These are phyloP conservation scores for Suhomyces bribrorum DNA, from an alignment of 1,139 yeast genomes.

Conservation along the genomic window DNA sequence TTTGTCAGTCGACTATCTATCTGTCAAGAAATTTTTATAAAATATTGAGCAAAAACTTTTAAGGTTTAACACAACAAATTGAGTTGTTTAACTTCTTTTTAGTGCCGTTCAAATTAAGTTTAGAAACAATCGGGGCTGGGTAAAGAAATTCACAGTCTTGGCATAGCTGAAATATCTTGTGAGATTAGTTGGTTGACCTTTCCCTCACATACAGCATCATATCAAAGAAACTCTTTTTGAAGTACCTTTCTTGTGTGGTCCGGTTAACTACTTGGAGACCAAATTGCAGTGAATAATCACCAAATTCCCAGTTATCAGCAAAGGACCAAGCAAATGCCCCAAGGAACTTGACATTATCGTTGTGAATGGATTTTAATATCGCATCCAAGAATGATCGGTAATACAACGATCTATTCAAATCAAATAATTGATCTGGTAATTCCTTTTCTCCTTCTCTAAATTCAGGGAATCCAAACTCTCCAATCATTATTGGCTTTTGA, in stretches of 20 bases:
- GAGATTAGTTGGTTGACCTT: constrained; percentile 10
- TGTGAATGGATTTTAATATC: constrained; percentile 25
- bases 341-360: constrained; percentile 29
- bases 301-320: constrained; percentile 38
- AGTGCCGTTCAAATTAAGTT: no score
- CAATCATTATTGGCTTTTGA: constrained; percentile 24
- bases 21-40: no score
- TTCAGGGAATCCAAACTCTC: constrained; percentile 39
- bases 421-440: constrained; percentile 28
- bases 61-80: no score
- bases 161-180: no score
- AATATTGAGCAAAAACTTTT: no score
- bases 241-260: constrained; percentile 30
- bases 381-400: constrained; percentile 29
- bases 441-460: constrained; percentile 30
- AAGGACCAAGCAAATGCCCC: constrained; percentile 39
- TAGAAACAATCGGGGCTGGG: no score
- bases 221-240: constrained; percentile 36
- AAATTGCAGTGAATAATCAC: constrained; percentile 31
- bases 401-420: constrained; percentile 31
- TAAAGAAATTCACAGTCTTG: no score
- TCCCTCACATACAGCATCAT: constrained; percentile 19
- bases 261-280: constrained; percentile 38
- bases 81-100: no score
- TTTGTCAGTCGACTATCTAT: no score